Conservation (phyloP, 768 basidiomycete genomes). For the Lactarius indigo region DNA sequence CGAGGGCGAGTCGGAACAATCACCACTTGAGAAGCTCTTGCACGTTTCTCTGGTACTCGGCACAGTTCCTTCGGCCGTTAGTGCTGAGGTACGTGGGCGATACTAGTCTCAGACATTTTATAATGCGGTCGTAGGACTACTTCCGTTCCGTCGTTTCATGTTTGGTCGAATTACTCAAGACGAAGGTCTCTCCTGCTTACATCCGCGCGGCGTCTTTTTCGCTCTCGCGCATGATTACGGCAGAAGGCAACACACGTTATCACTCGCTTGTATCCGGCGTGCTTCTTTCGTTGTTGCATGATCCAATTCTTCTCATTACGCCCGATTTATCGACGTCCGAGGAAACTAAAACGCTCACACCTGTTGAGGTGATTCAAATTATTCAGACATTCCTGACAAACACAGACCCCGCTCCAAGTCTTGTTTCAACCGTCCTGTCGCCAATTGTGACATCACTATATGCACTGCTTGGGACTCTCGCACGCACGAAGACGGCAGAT, state of each 20-base stretch:
- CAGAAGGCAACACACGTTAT: conserved; percentile 33
- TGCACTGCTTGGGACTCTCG: conserved; percentile 53
- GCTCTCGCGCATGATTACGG: conserved; percentile 59
- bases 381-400: conserved; percentile 63
- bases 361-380: conserved; percentile 44
- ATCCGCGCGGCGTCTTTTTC: conserved; percentile 64
- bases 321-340: conserved; percentile 10
- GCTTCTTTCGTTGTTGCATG: conserved; percentile 50
- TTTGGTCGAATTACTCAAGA: conserved; percentile 47
- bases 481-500: conserved; percentile 55
- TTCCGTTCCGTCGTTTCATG: conserved; percentile 52
- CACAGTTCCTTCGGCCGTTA: conserved; percentile 55
- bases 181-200: conserved; percentile 41
- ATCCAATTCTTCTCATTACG: conserved; percentile 40
- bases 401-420: conserved; percentile 71
- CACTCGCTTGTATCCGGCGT: conserved; percentile 34
- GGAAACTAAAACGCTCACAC: conserved; percentile 16
- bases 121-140: conserved; percentile 49
- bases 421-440: conserved; percentile 60
- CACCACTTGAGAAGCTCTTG: conserved; percentile 66
- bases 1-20: conserved; percentile 54
- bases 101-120: not conserved
- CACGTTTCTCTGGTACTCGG: conserved; percentile 62
- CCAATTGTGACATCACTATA: conserved; percentile 69
- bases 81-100: conserved; percentile 46